phyloP scores from a whole-genome alignment of 176 grass and related monocot genomes.

The Oryza rufipogon region DNA sequence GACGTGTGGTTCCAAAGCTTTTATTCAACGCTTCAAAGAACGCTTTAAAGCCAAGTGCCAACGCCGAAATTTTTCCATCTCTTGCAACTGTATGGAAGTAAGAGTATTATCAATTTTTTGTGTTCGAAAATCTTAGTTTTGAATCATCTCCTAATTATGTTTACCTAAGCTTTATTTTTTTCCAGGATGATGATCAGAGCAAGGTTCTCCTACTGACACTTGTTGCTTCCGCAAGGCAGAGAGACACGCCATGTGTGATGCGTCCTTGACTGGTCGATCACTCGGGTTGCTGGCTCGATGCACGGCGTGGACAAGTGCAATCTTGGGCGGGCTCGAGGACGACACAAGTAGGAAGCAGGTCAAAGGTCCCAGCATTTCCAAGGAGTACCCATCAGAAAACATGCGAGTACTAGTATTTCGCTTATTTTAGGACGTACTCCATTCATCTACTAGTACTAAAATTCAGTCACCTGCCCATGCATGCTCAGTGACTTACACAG shows the following conservation, averaged over 20 bases:
- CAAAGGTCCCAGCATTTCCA: not conserved
- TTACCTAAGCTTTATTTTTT: too few species aligned
- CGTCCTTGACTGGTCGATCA: not conserved
- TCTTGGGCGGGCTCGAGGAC: slow-evolving; percentile 22
- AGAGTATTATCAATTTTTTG: too few species aligned
- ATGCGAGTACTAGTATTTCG: too few species aligned
- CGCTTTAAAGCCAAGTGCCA: too few species aligned
- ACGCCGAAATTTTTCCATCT: not conserved
- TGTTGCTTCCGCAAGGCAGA: not conserved
- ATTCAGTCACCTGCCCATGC: not conserved
- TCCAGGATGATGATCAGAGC: not conserved
- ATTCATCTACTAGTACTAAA: too few species aligned
- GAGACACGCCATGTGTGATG: too few species aligned
- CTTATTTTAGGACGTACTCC: too few species aligned
- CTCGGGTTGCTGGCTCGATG: slow-evolving; percentile 27
- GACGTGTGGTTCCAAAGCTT: not conserved
- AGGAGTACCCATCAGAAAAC: not conserved
- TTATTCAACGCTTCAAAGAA: not conserved
- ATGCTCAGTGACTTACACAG: not conserved
- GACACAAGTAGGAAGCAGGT: not conserved
- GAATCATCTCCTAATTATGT: too few species aligned
- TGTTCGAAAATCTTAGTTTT: not conserved
- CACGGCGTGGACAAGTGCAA: not conserved
- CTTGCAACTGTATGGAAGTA: not conserved
- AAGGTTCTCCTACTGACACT: not conserved